These are phyloP conservation scores for Heterobasidion annosum DNA, from an alignment of 1,284 basidiomycete genomes.

Conservation along the genomic window DNA sequence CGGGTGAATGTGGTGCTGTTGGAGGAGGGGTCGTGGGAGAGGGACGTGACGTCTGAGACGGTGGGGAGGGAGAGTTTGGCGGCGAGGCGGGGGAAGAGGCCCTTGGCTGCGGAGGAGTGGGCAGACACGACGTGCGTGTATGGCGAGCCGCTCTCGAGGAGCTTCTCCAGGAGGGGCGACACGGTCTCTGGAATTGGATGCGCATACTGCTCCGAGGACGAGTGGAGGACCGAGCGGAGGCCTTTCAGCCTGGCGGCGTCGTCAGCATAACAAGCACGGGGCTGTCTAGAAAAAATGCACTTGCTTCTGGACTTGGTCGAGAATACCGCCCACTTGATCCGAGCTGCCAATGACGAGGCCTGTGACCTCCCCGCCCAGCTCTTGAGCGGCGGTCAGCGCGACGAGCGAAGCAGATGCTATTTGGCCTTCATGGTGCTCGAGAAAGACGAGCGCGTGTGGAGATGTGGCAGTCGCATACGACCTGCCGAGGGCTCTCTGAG, in stretches of 20 bases:
- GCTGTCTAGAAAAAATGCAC: conserved; percentile 12
- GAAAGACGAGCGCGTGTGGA: conserved; percentile 74
- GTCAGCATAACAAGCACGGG: not conserved
- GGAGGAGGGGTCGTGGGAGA: conserved; percentile 66
- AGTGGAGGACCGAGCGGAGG: conserved; percentile 32
- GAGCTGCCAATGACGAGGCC: conserved; percentile 80
- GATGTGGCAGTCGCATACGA: conserved; percentile 46
- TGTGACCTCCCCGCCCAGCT: conserved; percentile 81
- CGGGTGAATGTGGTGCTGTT: conserved; percentile 80
- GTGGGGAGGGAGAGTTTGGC: conserved; percentile 80
- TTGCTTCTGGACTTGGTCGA: conserved; percentile 79
- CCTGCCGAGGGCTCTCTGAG: conserved; percentile 25
- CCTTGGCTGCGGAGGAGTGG: conserved; percentile 70
- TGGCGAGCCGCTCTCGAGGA: conserved; percentile 30
- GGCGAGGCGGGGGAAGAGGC: conserved; percentile 81
- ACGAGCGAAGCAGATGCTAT: conserved; percentile 84
- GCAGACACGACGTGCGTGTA: conserved; percentile 87
- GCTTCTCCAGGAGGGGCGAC: conserved; percentile 31
- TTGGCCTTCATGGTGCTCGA: conserved; percentile 81
- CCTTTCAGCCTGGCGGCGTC: conserved; percentile 30
- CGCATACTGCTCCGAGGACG: conserved; percentile 35
- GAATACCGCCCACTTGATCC: conserved; percentile 58
- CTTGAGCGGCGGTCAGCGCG: conserved; percentile 82
- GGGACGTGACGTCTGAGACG: conserved; percentile 84
- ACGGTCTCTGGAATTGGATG: conserved; percentile 35